phyloP scores from a whole-genome alignment of 2,329 filamentous ascomycete genomes.

The Seiridium cupressi region DNA sequence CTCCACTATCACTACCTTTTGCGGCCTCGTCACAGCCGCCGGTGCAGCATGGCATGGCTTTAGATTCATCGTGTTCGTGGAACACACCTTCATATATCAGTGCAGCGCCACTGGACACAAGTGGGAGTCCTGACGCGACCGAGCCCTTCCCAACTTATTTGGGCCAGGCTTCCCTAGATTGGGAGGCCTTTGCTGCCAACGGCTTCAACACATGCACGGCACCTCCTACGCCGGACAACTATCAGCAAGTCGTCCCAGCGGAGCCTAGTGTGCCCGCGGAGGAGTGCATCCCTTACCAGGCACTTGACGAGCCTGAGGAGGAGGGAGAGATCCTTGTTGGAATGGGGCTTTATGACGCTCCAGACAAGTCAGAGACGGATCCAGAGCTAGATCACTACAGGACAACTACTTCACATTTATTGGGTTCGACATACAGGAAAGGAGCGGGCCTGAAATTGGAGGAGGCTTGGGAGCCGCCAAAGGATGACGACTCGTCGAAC shows the following conservation, averaged over 20 bases:
- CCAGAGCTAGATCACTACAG: constrained; percentile 53
- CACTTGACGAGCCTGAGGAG: constrained; percentile 50
- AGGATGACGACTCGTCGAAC: constrained; percentile 49
- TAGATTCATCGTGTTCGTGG: constrained; percentile 32
- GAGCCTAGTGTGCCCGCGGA: constrained; percentile 45
- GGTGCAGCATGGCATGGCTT: constrained; percentile 36
- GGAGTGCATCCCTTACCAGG: constrained; percentile 46
- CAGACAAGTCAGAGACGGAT: constrained; percentile 53
- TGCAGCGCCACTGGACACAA: constrained; percentile 23
- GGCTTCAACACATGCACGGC: constrained; percentile 45
- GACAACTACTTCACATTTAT: constrained; percentile 52
- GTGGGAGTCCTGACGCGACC: constrained; percentile 20
- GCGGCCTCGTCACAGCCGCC: constrained; percentile 28
- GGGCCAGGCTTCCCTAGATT: constrained; percentile 30
- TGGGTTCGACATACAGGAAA: constrained; percentile 48
- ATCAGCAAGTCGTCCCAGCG: constrained; percentile 49
- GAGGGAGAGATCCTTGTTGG: constrained; percentile 74
- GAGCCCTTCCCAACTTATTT: constrained; percentile 31
- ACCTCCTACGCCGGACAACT: constrained; percentile 60
- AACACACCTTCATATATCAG: constrained; percentile 28
- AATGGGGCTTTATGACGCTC: constrained; percentile 77
- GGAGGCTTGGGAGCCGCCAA: constrained; percentile 73
- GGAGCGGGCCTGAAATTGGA: constrained; percentile 80
- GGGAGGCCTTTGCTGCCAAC: constrained; percentile 45
- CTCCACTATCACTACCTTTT: constrained; percentile 50